Base-by-base conservation (phyloP, 2,329 filamentous ascomycete genomes). In the Botrytis byssoidea region DNA sequence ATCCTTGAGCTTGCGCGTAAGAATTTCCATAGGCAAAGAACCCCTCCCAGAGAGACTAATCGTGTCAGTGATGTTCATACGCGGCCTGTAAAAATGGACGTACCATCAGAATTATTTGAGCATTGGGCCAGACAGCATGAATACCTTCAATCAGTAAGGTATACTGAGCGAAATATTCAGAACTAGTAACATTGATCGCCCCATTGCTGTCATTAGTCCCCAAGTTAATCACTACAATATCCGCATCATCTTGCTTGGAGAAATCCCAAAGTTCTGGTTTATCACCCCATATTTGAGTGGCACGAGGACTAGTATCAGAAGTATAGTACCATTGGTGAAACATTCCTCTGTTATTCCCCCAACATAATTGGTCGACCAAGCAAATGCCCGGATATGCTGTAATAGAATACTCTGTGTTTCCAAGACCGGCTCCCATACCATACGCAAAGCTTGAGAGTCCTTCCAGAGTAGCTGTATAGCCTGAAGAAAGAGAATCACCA, bases 371-470 rank as follows among this genome's bases (percentile, higher is more conserved):
- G 76, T 90, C 87, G 25, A 84, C 82, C 3, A 88, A 82, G 76
- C 88, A 90, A 67, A 89, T 88, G 7, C 88, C 88, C 0, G 88
- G 87, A 74, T 88, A 89, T 0, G 86, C 87, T 0, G 87, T 89
- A 60, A 90, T 84, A 29, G 84, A 85, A 77, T 87, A 89, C 76
- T 91, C 88, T 4, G 86, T 87, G 60, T 88, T 84, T 4, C 88
- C 89, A 1, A 91, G 80, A 0, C 88, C 88, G 8, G 85, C 86
- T 2, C 84, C 86, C 25, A 89, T 84, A 25, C 85, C 85, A 79
- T 87, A 90, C 1, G 85, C 84, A 79, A 87, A 90, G 32, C 86
- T 86, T 0, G 86, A 86, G 6, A 90, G 79, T 0, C 86, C 85
- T 80, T 91, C 88, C 72, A 89, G 88, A 3, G 86, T 87, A n/a